Conservation (phyloP, 73 alveolate species). For the Blepharisma japonicum region DNA sequence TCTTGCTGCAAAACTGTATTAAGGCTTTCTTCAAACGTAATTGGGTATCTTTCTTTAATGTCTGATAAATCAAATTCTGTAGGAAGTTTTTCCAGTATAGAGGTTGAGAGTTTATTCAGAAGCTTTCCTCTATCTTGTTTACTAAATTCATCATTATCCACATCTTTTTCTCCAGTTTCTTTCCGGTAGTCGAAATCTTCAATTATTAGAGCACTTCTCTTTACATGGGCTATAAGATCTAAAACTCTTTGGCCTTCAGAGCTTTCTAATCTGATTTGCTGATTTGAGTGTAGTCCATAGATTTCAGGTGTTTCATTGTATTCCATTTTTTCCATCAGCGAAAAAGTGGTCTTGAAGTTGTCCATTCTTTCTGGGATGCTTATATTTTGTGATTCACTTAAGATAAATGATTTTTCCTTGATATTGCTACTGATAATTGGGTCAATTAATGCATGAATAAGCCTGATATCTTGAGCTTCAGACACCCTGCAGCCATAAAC, state of each 20-base stretch:
- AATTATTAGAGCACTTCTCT: slow-evolving; percentile 95
- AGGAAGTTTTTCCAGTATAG: slow-evolving; percentile 77
- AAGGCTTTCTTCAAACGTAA: slow-evolving; percentile 94
- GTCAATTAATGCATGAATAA: slow-evolving; percentile 88
- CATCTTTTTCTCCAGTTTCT: slow-evolving; percentile 79
- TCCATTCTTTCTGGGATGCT: slow-evolving; percentile 17
- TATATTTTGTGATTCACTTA: slow-evolving; percentile 30
- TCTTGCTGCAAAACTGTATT: slow-evolving; percentile 97
- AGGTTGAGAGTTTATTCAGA: slow-evolving; percentile 34
- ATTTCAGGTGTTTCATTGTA: not conserved
- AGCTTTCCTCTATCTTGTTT: slow-evolving; percentile 85
- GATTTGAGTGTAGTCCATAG: slow-evolving; percentile 20
- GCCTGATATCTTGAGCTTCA: slow-evolving; percentile 97
- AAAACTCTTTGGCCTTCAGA: slow-evolving; percentile 26
- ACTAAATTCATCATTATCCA: slow-evolving; percentile 90
- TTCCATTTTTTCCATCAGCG: slow-evolving; percentile 8
- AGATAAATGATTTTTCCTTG: slow-evolving; percentile 80
- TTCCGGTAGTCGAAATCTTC: slow-evolving; percentile 93
- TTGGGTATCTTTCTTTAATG: slow-evolving; percentile 83
- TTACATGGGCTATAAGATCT: slow-evolving; percentile 47
- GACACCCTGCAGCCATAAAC: slow-evolving; percentile 99
- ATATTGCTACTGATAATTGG: slow-evolving; percentile 86
- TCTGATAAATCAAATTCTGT: slow-evolving; percentile 90
- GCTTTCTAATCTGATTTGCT: not conserved
- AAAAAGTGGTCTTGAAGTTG: slow-evolving; percentile 20